A percentile compares a stretch with the other conserved stretches of the same genome.
Conservation (phyloP, 345 rosid genomes). For the Rhodamnia rubescens region DNA sequence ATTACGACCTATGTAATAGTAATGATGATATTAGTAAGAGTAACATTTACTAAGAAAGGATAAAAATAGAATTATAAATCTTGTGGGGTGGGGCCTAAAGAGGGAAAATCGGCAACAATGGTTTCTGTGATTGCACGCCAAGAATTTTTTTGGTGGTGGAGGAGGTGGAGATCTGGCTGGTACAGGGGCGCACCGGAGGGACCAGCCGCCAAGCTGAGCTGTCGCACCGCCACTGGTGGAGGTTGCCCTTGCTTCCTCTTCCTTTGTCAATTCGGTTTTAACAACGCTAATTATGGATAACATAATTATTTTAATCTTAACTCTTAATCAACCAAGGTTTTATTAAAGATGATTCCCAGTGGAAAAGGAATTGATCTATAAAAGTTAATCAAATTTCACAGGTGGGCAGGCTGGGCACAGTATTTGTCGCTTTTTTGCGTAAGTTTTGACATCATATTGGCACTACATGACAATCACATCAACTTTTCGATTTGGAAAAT, state of each 20-base stretch:
- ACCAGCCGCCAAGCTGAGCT: neutral
- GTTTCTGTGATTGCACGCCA: constrained; percentile 1
- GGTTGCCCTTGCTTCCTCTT: neutral
- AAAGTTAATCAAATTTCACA: neutral
- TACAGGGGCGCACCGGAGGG: neutral
- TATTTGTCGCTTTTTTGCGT: neutral
- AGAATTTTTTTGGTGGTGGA: neutral
- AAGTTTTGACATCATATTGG: neutral
- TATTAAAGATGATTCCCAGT: neutral
- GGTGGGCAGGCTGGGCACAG: neutral
- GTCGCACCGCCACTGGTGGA: neutral
- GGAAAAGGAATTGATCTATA: neutral
- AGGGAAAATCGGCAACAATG: neutral
- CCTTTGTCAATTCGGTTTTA: neutral
- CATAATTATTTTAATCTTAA: neutral
- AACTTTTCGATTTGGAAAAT: neutral
- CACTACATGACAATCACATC: neutral
- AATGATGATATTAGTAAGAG: neutral
- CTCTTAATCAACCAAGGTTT: neutral
- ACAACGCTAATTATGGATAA: too few relatives aligned
- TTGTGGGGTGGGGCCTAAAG: neutral
- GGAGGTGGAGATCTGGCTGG: neutral
- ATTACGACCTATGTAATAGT: neutral
- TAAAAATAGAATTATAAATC: neutral
- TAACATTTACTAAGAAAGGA: neutral